These are phyloP conservation scores for Aspergillus viridinutans DNA, from an alignment of 2,329 filamentous ascomycete genomes.

Conservation along the genomic window DNA sequence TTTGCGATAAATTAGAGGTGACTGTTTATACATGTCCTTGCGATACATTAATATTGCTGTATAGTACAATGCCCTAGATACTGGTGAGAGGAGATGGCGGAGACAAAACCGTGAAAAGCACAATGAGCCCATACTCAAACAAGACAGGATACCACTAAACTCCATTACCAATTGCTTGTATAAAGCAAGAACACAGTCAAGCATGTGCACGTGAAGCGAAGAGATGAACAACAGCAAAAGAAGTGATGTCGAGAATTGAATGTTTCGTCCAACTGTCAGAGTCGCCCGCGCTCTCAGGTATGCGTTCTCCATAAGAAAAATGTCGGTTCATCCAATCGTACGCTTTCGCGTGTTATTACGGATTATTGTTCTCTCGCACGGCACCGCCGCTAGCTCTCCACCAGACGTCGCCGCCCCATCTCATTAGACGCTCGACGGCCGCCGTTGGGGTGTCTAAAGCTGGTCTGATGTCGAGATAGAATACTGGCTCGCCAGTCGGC, in stretches of 20 bases:
- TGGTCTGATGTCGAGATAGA: conserved; percentile 90
- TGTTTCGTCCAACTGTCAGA: not conserved
- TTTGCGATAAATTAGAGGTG: not conserved
- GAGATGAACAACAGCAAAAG: not conserved
- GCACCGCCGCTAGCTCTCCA: conserved; percentile 77
- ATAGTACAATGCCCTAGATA: not conserved
- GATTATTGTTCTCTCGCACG: conserved; percentile 34
- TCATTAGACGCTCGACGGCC: conserved; percentile 74
- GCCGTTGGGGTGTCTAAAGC: conserved; percentile 76
- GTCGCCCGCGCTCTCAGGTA: conserved; percentile 23
- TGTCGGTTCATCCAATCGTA: not conserved
- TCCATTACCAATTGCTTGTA: not conserved
- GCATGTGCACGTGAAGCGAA: not conserved
- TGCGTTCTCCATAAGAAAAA: not conserved
- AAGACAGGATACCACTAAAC: not conserved
- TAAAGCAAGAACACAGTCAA: not conserved
- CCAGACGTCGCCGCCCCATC: conserved; percentile 94
- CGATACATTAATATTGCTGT: not conserved
- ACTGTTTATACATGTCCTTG: not conserved
- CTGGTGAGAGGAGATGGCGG: not conserved
- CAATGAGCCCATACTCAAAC: not conserved
- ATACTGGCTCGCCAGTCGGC: conserved; percentile 83
- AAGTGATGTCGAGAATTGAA: not conserved
- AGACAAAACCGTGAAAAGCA: not conserved
- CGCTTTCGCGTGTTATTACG: conserved; percentile 1